These are phyloP conservation scores for Phoenix roebelenii DNA, from an alignment of 176 grass and related monocot genomes.

Conservation along the genomic window DNA sequence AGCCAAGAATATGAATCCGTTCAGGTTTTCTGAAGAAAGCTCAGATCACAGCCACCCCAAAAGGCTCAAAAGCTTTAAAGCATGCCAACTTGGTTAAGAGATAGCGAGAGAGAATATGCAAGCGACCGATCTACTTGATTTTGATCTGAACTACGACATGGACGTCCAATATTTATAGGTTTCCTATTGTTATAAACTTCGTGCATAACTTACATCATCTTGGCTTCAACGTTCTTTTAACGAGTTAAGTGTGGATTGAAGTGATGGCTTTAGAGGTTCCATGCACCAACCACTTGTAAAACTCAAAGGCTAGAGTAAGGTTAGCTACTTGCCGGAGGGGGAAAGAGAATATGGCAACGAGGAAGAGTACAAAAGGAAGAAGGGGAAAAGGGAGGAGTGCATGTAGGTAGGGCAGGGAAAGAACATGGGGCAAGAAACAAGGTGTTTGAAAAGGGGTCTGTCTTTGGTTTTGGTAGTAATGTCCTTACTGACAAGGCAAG, in stretches of 20 bases:
- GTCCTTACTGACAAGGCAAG: background rate
- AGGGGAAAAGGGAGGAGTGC: background rate
- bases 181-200: background rate
- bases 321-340: background rate
- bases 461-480: slow-evolving; percentile 4
- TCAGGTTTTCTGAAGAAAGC: background rate
- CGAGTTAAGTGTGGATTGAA: too few relatives aligned
- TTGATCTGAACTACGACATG: background rate
- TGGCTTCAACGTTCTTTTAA: too few relatives aligned
- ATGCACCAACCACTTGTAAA: too few relatives aligned
- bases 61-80: slow-evolving; percentile 5
- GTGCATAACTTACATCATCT: too few relatives aligned
- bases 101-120: too few relatives aligned
- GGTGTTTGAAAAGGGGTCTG: background rate
- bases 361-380: background rate
- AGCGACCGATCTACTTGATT: background rate
- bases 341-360: background rate
- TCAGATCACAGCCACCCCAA: background rate
- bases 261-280: too few relatives aligned
- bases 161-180: background rate
- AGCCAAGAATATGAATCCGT: slow-evolving; percentile 1
- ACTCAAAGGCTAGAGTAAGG: too few relatives aligned
- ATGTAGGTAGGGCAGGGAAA: background rate
- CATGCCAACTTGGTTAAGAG: background rate
- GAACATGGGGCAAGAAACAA: slow-evolving; percentile 7